Evolutionary conservation across 2,329 filamentous ascomycete genomes (phyloP).

Genomic region (Xylariaceae sp.): DNA sequence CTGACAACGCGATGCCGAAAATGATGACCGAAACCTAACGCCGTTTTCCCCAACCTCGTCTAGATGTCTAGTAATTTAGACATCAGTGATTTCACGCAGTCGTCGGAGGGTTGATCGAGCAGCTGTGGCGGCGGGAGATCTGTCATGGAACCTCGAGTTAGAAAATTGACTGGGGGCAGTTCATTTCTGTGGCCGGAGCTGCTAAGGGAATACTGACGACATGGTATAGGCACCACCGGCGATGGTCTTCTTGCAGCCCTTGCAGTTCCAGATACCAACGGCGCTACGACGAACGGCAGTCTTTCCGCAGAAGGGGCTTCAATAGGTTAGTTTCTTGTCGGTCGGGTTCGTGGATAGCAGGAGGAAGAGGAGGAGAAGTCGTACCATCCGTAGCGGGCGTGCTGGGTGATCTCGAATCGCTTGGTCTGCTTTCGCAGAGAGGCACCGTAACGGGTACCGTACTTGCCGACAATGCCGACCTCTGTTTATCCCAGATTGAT

Average conservation of each 20-base stretch:
- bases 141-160: slow-evolving; percentile 8
- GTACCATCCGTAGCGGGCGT: slow-evolving; percentile 69
- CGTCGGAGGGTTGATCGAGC: slow-evolving; percentile 19
- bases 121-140: slow-evolving; percentile 19
- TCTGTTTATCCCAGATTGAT: slow-evolving; percentile 52
- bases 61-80: slow-evolving; percentile 17
- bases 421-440: slow-evolving; percentile 99
- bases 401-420: slow-evolving; percentile 99
- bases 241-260: slow-evolving; percentile 88
- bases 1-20: slow-evolving; percentile 19
- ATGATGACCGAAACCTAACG: slow-evolving; percentile 20
- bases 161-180: neutral
- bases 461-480: slow-evolving; percentile 20
- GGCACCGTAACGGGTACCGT: slow-evolving; percentile 67
- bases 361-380: neutral
- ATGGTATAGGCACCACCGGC: slow-evolving; percentile 93
- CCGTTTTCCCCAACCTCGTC: slow-evolving; percentile 18
- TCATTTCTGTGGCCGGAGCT: neutral
- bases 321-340: slow-evolving; percentile 7
- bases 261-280: slow-evolving; percentile 97
- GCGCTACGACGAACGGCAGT: slow-evolving; percentile 76
- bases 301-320: slow-evolving; percentile 92
- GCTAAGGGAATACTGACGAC: slow-evolving; percentile 67
- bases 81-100: slow-evolving; percentile 21
- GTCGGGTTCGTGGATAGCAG: neutral